Evolutionary conservation across 75 land plant genomes (phyloP).

Genomic region (Pinus taeda): DNA sequence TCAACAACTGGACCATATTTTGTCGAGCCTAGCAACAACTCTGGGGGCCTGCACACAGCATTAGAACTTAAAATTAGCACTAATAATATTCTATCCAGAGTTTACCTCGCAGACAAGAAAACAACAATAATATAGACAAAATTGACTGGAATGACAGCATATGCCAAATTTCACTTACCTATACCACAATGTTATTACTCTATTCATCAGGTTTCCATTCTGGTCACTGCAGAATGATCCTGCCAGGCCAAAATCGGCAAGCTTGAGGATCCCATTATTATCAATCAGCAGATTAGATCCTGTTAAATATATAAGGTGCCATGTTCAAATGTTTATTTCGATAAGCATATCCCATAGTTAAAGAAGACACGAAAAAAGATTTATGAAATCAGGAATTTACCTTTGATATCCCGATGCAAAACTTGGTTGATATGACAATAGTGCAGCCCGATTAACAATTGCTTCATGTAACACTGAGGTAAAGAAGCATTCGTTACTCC

Average conservation of each 20-base stretch:
- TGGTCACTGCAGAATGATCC: conserved; percentile 83
- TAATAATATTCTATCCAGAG: not conserved
- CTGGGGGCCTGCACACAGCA: conserved; percentile 79
- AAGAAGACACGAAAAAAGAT: not conserved
- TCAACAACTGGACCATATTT: conserved; percentile 98
- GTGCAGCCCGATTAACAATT: conserved; percentile 88
- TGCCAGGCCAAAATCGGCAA: conserved; percentile 98
- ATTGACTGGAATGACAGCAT: not conserved
- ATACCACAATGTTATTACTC: conserved; percentile 95
- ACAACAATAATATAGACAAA: not conserved
- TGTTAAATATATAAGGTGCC: not conserved
- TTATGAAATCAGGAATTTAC: conserved; percentile 18
- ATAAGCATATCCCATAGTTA: not conserved
- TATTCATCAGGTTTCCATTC: conserved; percentile 78
- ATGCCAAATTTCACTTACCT: conserved; percentile 41
- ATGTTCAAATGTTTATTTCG: not conserved
- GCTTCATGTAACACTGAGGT: conserved; percentile 95
- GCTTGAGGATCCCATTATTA: conserved; percentile 91
- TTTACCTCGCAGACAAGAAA: not conserved
- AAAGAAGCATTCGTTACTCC: not conserved
- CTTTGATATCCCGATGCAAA: conserved; percentile 97
- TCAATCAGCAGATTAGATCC: conserved; percentile 93
- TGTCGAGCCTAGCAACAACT: conserved; percentile 87
- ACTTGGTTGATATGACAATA: conserved; percentile 99
- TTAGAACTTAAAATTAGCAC: not conserved